Percentiles rank a stretch among this genome's conserved stretches.
Evolutionary conservation across 192 early-diverging fungal species (phyloP).

Genomic region (Phlyctochytrium arcticum): DNA sequence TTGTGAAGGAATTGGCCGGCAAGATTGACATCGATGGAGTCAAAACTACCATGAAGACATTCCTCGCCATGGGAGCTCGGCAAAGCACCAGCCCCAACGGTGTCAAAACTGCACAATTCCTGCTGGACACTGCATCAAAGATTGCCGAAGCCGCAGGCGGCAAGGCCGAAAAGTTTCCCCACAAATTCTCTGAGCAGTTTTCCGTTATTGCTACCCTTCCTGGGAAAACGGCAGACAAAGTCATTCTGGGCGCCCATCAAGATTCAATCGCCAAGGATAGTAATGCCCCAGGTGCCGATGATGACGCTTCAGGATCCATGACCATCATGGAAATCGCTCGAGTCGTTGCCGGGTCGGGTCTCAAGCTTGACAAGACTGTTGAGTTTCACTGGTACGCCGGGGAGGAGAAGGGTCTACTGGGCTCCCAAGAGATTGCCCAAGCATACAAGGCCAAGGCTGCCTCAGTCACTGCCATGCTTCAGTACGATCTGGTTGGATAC

Average conservation of each 20-base stretch:
- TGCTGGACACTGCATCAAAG: not conserved
- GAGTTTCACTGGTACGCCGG: conserved; percentile 92
- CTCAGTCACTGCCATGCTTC: conserved; percentile 65
- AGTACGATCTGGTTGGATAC: conserved; percentile 90
- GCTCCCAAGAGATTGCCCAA: conserved; percentile 72
- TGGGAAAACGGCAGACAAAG: conserved; percentile 12
- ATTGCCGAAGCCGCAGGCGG: not conserved
- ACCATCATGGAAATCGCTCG: conserved; percentile 78
- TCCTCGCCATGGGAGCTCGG: not conserved
- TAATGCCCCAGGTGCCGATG: conserved; percentile 70
- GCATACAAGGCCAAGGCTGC: conserved; percentile 54
- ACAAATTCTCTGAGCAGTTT: not conserved
- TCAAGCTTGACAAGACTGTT: conserved; percentile 64
- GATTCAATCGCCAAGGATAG: conserved; percentile 58
- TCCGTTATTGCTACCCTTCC: conserved; percentile 7
- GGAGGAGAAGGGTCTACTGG: conserved; percentile 84
- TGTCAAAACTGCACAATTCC: not conserved
- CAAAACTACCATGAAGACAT: not conserved
- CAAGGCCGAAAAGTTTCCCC: not conserved
- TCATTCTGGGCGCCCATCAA: conserved; percentile 81
- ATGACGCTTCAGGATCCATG: conserved; percentile 84
- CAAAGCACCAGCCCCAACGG: not conserved
- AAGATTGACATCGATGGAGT: not conserved
- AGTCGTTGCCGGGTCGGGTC: conserved; percentile 49
- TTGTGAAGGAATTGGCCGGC: not conserved